Percentiles rank a stretch among this genome's conserved stretches.
These are phyloP conservation scores for Bipolaris gigantea DNA, from an alignment of 2,329 filamentous ascomycete genomes.

Conservation along the genomic window DNA sequence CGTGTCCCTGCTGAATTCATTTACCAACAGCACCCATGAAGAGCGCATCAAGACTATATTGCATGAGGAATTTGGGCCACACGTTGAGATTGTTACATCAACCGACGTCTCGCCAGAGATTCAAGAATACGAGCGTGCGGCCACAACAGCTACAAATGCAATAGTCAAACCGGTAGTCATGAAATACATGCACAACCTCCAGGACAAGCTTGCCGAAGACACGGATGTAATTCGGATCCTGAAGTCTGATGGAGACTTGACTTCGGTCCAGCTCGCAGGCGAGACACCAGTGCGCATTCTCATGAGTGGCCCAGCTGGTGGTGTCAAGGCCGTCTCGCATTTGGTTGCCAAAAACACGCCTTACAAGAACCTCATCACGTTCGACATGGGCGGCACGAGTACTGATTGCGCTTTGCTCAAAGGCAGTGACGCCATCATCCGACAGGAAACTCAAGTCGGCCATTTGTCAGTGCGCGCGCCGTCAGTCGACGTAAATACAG, in stretches of 20 bases:
- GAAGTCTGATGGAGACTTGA: conserved; percentile 55
- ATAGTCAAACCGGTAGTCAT: conserved; percentile 54
- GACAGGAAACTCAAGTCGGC: conserved; percentile 52
- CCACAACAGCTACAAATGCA: conserved; percentile 53
- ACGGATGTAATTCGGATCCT: conserved; percentile 53
- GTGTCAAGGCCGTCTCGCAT: conserved; percentile 54
- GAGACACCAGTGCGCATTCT: conserved; percentile 54
- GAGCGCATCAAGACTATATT: conserved; percentile 44
- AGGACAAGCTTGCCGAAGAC: conserved; percentile 46
- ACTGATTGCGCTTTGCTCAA: conserved; percentile 54
- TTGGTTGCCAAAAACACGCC: conserved; percentile 50
- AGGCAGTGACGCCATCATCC: conserved; percentile 48
- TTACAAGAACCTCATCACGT: conserved; percentile 54
- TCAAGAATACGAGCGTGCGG: conserved; percentile 55
- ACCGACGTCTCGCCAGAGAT: conserved; percentile 52
- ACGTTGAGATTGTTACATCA: conserved; percentile 51
- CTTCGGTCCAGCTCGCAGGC: conserved; percentile 49
- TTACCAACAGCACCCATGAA: conserved; percentile 51
- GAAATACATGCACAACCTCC: conserved; percentile 49
- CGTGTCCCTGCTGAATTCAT: conserved; percentile 53
- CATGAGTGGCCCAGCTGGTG: conserved; percentile 56
- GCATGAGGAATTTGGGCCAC: conserved; percentile 48
- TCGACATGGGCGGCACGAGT: conserved; percentile 57
- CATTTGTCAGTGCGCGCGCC: conserved; percentile 51
- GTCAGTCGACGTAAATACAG: conserved; percentile 54